phyloP scores from a whole-genome alignment of 2,329 filamentous ascomycete genomes.

The Aspergillus arachidicola region DNA sequence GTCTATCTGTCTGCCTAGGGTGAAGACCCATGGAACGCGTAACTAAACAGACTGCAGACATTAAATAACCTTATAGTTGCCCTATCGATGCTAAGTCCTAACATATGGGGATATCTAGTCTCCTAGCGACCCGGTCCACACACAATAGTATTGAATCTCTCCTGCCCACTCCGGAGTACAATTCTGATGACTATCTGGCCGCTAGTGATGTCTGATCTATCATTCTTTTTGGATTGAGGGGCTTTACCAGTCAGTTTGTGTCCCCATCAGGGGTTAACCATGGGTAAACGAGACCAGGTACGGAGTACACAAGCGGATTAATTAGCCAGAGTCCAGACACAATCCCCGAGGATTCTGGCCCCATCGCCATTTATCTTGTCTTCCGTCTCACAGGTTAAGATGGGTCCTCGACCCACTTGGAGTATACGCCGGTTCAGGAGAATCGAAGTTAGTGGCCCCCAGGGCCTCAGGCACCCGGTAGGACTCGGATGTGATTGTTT shows the following conservation, averaged over 20 bases:
- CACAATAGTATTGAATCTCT: neutral
- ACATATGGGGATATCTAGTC: too few relatives aligned
- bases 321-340: constrained; percentile 1
- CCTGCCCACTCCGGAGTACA: neutral
- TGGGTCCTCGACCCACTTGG: constrained; percentile 5
- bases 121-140: neutral
- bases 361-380: neutral
- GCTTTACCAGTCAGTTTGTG: neutral
- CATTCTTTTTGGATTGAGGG: neutral
- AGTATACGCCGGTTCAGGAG: constrained; percentile 8
- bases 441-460: constrained; percentile 1
- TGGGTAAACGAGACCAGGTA: neutral
- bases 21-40: neutral
- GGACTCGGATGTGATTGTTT: constrained; percentile 3
- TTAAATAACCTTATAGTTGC: constrained; percentile 2
- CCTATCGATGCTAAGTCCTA: neutral
- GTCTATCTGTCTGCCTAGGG: neutral
- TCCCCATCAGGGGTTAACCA: neutral
- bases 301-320: neutral
- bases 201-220: neutral
- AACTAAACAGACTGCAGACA: neutral
- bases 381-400: neutral
- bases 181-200: neutral
- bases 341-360: constrained; percentile 1
- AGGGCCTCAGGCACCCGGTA: neutral